These are phyloP conservation scores for Calophaca sinica DNA, from an alignment of 306 rosid genomes.

Conservation along the genomic window DNA sequence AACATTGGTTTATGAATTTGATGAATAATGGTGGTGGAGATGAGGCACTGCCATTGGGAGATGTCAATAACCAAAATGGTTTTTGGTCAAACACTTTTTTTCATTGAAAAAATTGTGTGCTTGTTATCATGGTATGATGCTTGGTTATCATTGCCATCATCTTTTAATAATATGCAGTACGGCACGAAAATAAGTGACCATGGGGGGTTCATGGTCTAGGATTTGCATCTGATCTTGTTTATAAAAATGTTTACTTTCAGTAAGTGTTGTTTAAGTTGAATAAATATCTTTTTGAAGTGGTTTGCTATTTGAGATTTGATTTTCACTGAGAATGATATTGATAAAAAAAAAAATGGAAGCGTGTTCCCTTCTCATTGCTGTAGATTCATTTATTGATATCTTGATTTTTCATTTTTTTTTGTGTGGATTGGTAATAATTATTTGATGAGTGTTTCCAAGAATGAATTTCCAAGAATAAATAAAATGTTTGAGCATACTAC, in stretches of 20 bases:
- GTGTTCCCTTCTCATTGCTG: too few species aligned
- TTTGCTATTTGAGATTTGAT: conserved; percentile 27
- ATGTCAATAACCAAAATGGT: conserved; percentile 42
- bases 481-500: conserved; percentile 27
- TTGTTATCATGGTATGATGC: background rate
- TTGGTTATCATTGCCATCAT: background rate
- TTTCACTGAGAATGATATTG: background rate
- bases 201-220: conserved; percentile 15
- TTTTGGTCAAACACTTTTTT: conserved; percentile 52
- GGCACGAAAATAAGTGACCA: conserved; percentile 38
- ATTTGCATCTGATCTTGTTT: conserved; percentile 16
- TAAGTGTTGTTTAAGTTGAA: conserved; percentile 3
- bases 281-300: background rate
- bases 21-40: conserved; percentile 45
- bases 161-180: background rate
- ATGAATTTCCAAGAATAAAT: conserved; percentile 34
- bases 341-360: too few species aligned
- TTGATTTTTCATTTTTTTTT: background rate
- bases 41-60: conserved; percentile 45
- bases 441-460: conserved; percentile 7
- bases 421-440: background rate
- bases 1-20: conserved; percentile 52
- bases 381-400: background rate
- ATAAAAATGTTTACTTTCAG: background rate
- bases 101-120: conserved; percentile 36